Conservation (phyloP, 495 filamentous ascomycete genomes). For the Hypoxylon subgilvum region DNA sequence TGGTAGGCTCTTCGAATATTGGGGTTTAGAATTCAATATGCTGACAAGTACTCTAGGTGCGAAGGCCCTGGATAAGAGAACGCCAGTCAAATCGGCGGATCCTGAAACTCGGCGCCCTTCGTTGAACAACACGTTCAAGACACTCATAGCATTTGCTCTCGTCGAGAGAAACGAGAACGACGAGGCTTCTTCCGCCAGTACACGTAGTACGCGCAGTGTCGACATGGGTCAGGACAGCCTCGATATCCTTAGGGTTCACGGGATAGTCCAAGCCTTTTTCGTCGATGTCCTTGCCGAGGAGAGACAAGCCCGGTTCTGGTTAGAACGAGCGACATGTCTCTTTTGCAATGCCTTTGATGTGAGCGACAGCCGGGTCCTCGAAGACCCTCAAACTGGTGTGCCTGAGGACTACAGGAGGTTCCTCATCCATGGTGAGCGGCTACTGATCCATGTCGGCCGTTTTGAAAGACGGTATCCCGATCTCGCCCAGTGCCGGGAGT, state of each 20-base stretch:
- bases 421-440: constrained; percentile 67
- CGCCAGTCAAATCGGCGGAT: constrained; percentile 65
- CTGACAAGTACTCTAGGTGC: constrained; percentile 44
- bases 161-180: constrained; percentile 68
- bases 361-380: constrained; percentile 63
- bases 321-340: constrained; percentile 64
- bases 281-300: constrained; percentile 69
- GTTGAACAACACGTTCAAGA: constrained; percentile 70
- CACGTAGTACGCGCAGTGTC: constrained; percentile 51
- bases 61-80: constrained; percentile 59
- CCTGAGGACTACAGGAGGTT: constrained; percentile 76
- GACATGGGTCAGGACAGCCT: constrained; percentile 57
- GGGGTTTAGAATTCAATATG: neutral
- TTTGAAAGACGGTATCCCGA: constrained; percentile 50
- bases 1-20: constrained; percentile 47
- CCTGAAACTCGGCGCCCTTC: constrained; percentile 47
- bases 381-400: constrained; percentile 61
- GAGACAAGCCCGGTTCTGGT: constrained; percentile 65
- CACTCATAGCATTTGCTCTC: constrained; percentile 72
- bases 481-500: constrained; percentile 48
- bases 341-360: constrained; percentile 68
- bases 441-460: constrained; percentile 56
- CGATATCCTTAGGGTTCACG: constrained; percentile 77
- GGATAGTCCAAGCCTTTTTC: constrained; percentile 80
- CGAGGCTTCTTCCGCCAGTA: constrained; percentile 47